phyloP scores from a whole-genome alignment of 768 basidiomycete species.

The Suillus paluster region DNA sequence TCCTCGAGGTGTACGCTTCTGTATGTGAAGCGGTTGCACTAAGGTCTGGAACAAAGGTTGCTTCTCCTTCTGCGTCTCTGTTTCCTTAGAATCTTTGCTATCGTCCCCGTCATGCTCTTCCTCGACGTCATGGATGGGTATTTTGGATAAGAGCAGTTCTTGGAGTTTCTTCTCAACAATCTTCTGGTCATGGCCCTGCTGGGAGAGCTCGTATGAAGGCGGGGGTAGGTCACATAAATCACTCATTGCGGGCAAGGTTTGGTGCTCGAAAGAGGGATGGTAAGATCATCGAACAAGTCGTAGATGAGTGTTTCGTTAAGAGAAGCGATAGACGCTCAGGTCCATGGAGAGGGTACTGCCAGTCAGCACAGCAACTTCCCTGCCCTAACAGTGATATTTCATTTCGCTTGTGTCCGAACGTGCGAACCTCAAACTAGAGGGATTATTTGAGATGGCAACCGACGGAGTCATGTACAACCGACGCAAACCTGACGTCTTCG shows the following conservation, averaged over 20 bases:
- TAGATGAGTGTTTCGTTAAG: constrained; percentile 5
- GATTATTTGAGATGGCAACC: no score
- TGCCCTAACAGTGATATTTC: background rate
- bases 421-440: background rate
- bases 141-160: constrained; percentile 15
- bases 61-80: constrained; percentile 14
- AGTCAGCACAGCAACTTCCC: background rate
- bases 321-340: constrained; percentile 7
- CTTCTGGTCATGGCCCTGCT: constrained; percentile 56
- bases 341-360: background rate
- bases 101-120: constrained; percentile 25
- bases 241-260: constrained; percentile 22
- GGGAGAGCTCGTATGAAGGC: constrained; percentile 46
- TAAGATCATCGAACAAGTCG: constrained; percentile 6
- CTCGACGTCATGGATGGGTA: constrained; percentile 15
- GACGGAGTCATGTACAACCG: no score
- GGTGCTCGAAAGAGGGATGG: constrained; percentile 2
- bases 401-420: background rate
- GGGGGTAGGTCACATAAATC: constrained; percentile 38
- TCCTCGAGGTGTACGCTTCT: constrained; percentile 15
- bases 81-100: constrained; percentile 12
- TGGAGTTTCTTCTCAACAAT: constrained; percentile 33
- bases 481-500: background rate
- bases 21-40: constrained; percentile 12
- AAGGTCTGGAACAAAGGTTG: background rate